Conservation (phyloP, 352 stramenopile species). For the Globisporangium lucens region DNA sequence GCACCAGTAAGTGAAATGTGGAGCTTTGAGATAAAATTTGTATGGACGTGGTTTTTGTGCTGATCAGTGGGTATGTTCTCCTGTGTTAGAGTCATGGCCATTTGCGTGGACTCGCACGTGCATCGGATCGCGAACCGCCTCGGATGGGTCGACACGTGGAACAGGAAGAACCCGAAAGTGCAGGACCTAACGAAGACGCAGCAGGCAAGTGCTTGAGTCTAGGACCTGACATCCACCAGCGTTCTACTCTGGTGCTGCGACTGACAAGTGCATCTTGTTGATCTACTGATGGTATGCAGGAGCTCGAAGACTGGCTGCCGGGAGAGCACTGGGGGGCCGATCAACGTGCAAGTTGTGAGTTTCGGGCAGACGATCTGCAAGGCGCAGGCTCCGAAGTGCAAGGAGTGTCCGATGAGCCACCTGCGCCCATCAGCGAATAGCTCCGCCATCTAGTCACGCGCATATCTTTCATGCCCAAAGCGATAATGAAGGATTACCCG, state of each 20-base stretch:
- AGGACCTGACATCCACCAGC: no score
- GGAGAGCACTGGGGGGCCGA: slow-evolving; percentile 83
- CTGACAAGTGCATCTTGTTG: not conserved
- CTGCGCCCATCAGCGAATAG: slow-evolving; percentile 63
- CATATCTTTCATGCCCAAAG: not conserved
- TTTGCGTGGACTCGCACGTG: slow-evolving; percentile 97
- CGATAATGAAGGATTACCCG: no score
- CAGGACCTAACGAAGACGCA: slow-evolving; percentile 91
- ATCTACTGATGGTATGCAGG: slow-evolving; percentile 23
- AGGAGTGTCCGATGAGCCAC: slow-evolving; percentile 54
- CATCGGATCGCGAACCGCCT: slow-evolving; percentile 95
- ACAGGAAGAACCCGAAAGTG: slow-evolving; percentile 75
- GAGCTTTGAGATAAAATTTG: not conserved
- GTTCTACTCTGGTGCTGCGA: not conserved
- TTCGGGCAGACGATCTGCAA: slow-evolving; percentile 94
- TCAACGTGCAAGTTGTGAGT: slow-evolving; percentile 94
- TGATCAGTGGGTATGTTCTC: no score
- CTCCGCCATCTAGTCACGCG: not conserved
- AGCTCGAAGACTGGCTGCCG: slow-evolving; percentile 95
- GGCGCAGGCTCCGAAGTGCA: slow-evolving; percentile 60
- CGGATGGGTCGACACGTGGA: slow-evolving; percentile 90
- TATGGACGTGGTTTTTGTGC: no score
- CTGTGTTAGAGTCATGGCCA: slow-evolving; percentile 66
- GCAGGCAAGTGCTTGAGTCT: slow-evolving; percentile 20
- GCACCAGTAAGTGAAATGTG: slow-evolving; percentile 48